Conservation (phyloP, 768 basidiomycete genomes). For the Tephrocybe sp. region DNA sequence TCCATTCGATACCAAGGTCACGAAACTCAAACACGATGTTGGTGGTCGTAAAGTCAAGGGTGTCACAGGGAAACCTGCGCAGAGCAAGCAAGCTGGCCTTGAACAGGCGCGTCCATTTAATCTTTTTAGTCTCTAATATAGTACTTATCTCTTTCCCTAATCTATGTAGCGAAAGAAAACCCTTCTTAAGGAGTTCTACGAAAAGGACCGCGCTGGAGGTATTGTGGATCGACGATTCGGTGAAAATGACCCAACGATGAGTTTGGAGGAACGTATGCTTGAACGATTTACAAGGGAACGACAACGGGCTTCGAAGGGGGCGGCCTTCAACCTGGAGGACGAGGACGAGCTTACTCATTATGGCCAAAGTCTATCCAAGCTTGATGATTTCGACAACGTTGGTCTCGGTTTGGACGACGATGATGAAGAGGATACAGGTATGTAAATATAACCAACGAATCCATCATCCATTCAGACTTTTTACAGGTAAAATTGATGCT, state of each 20-base stretch:
- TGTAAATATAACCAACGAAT: constrained; percentile 3
- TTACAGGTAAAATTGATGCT: constrained; percentile 62
- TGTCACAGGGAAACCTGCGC: constrained; percentile 75
- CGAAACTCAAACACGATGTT: constrained; percentile 89
- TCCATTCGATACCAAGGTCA: constrained; percentile 92
- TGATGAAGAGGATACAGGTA: constrained; percentile 51
- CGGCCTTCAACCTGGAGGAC: constrained; percentile 86
- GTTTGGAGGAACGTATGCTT: constrained; percentile 95
- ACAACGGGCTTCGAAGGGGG: constrained; percentile 72
- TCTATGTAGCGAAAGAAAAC: constrained; percentile 73
- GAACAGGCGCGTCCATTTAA: constrained; percentile 61
- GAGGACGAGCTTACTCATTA: constrained; percentile 92
- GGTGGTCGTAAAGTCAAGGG: constrained; percentile 88
- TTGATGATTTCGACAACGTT: constrained; percentile 81
- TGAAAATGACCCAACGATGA: constrained; percentile 89
- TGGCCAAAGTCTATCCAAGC: constrained; percentile 79
- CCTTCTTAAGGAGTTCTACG: constrained; percentile 83
- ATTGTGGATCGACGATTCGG: constrained; percentile 94
- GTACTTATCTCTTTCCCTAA: constrained; percentile 1
- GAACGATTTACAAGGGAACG: constrained; percentile 93
- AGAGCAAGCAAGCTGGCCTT: constrained; percentile 87
- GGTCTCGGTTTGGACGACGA: constrained; percentile 59
- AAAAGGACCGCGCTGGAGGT: constrained; percentile 79
- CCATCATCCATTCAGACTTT: constrained; percentile 1
- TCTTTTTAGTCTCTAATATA: background rate